Percentiles rank a stretch among this genome's conserved stretches.
These are phyloP conservation scores for Aciculosporium take DNA, from an alignment of 2,329 filamentous ascomycete species.

Conservation along the genomic window DNA sequence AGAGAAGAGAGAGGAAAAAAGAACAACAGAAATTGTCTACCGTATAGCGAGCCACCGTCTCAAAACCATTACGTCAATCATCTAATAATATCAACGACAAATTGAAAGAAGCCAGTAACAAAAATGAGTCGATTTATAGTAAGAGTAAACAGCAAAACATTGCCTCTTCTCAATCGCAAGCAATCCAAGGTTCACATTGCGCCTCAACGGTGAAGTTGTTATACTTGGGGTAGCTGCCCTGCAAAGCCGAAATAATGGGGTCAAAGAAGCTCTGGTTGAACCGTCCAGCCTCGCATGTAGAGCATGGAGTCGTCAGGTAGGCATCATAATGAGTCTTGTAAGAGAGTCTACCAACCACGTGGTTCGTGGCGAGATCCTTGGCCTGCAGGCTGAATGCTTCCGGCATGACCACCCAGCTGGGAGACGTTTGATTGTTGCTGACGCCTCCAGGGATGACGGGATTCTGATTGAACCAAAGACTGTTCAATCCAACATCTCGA, in stretches of 20 bases:
- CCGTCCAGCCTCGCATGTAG: slow-evolving; percentile 20
- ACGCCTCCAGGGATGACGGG: slow-evolving; percentile 21
- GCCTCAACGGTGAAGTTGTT: slow-evolving; percentile 24
- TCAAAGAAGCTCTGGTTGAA: slow-evolving; percentile 24
- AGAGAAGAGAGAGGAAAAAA: slow-evolving; percentile 2
- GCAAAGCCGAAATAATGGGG: slow-evolving; percentile 22
- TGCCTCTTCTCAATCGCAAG: slow-evolving; percentile 14
- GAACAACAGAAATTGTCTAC: slow-evolving; percentile 8
- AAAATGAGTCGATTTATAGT: slow-evolving; percentile 2
- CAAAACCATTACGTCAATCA: slow-evolving; percentile 7
- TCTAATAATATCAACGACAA: slow-evolving; percentile 1
- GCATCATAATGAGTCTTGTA: slow-evolving; percentile 25
- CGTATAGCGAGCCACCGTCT: slow-evolving; percentile 8
- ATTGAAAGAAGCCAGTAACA: slow-evolving; percentile 3
- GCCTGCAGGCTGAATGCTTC: slow-evolving; percentile 22
- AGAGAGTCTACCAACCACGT: slow-evolving; percentile 19
- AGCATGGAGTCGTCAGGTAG: slow-evolving; percentile 22
- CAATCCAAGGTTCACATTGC: slow-evolving; percentile 25
- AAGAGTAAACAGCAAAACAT: slow-evolving; percentile 1
- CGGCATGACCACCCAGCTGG: slow-evolving; percentile 26
- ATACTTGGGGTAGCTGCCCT: slow-evolving; percentile 24
- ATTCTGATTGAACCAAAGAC: slow-evolving; percentile 26
- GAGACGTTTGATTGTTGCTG: slow-evolving; percentile 14
- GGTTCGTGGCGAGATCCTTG: slow-evolving; percentile 18
- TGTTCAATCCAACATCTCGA: slow-evolving; percentile 22